Conservation (phyloP, 2,329 filamentous ascomycete species). For the Peltaster fructicola region DNA sequence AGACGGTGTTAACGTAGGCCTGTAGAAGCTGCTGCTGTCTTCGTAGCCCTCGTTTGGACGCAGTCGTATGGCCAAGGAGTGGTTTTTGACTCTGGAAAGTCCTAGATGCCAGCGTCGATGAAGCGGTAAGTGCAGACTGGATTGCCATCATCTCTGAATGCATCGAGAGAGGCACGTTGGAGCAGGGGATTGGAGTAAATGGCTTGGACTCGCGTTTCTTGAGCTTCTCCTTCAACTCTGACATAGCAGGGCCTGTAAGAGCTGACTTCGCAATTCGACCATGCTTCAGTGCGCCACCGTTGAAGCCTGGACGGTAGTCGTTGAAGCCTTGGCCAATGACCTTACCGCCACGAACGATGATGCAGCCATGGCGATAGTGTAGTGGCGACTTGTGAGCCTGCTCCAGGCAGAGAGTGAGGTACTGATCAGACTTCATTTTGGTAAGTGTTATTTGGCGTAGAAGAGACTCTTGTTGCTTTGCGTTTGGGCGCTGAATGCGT, state of each 20-base stretch:
- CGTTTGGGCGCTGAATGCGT: no score
- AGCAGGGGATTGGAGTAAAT: conserved; percentile 23
- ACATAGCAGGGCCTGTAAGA: conserved; percentile 18
- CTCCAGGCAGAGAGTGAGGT: conserved; percentile 33
- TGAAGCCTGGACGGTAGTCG: conserved; percentile 31
- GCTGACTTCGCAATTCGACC: conserved; percentile 22
- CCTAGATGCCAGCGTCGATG: conserved; percentile 25
- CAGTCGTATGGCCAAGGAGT: conserved; percentile 29
- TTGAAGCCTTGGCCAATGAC: conserved; percentile 36
- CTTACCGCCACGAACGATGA: conserved; percentile 36
- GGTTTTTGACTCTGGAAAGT: conserved; percentile 31
- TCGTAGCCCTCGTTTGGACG: conserved; percentile 31
- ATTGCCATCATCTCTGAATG: conserved; percentile 41
- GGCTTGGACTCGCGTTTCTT: conserved; percentile 12
- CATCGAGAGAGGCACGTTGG: conserved; percentile 31
- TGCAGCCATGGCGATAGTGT: conserved; percentile 32
- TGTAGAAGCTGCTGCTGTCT: conserved; percentile 25
- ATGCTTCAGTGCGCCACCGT: conserved; percentile 33
- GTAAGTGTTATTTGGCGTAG: no score
- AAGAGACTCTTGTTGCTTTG: no score
- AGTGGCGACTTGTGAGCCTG: conserved; percentile 34
- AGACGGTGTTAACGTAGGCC: conserved; percentile 29
- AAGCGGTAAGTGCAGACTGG: conserved; percentile 30
- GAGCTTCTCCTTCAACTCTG: conserved; percentile 22
- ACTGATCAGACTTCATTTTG: conserved; percentile 30